Evolutionary conservation across 176 grass and related monocot species (phyloP).

Genomic region (Aegilops umbellulata): DNA sequence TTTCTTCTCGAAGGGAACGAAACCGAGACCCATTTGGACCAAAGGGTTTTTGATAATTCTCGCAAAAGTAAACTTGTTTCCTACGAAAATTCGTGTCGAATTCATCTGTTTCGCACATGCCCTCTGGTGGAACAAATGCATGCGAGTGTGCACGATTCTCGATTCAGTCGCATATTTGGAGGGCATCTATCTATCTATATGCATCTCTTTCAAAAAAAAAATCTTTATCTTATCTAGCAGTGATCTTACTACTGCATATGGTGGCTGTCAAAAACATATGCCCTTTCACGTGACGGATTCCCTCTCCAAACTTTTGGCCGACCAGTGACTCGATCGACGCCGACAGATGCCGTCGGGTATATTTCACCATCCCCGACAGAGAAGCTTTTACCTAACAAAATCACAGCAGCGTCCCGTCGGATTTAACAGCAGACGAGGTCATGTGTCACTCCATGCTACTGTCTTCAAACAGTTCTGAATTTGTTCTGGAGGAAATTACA

Average conservation of each 20-base stretch:
- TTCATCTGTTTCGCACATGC: background rate
- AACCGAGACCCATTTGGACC: background rate
- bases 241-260: slow-evolving; percentile 7
- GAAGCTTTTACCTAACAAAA: background rate
- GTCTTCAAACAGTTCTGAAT: background rate
- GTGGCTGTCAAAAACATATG: background rate
- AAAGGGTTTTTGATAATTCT: background rate
- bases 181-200: slow-evolving; percentile 26
- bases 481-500: background rate
- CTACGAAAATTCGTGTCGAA: background rate
- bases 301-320: slow-evolving; percentile 9
- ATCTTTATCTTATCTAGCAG: background rate
- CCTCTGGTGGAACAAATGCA: background rate
- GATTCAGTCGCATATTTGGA: background rate
- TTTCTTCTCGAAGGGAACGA: background rate
- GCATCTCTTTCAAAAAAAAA: background rate
- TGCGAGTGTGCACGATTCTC: background rate
- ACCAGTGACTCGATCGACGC: background rate
- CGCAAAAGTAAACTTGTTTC: background rate
- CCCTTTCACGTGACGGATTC: slow-evolving; percentile 28
- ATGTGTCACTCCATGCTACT: background rate
- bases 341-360: slow-evolving; percentile 5
- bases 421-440: slow-evolving; percentile 17
- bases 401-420: background rate
- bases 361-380: background rate